A percentile compares a stretch with the other conserved stretches of the same genome.
Conservation (phyloP, 371 early-diverging fungal species). For the Mortierella sp. region DNA sequence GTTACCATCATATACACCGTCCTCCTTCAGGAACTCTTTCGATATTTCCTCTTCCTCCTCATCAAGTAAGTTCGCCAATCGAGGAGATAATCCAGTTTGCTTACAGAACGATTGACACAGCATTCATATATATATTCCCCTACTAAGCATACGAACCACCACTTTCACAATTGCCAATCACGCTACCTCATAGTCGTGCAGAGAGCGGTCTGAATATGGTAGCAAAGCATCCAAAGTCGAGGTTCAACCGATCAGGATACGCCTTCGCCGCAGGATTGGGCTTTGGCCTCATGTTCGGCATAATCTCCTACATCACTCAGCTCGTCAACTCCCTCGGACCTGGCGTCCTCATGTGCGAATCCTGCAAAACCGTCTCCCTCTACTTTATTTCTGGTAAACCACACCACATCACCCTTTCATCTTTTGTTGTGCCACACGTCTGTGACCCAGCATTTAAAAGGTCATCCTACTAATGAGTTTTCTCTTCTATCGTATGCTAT, state of each 20-base stretch:
- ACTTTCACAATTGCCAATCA: background rate
- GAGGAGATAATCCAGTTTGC: too few relatives aligned
- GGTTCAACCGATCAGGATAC: constrained; percentile 69
- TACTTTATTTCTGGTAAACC: constrained; percentile 75
- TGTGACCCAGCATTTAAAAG: too few relatives aligned
- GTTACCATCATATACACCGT: constrained; percentile 73
- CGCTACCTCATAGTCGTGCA: constrained; percentile 59
- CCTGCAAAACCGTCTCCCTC: constrained; percentile 70
- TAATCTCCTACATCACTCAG: constrained; percentile 75
- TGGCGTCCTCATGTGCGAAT: constrained; percentile 76
- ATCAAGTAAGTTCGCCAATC: constrained; percentile 62
- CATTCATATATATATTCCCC: too few relatives aligned
- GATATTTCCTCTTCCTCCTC: constrained; percentile 71
- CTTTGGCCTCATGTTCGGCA: constrained; percentile 76
- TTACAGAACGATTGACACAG: too few relatives aligned
- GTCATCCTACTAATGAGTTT: too few relatives aligned
- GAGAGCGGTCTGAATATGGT: constrained; percentile 71
- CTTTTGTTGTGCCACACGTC: too few relatives aligned
- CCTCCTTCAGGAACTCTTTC: constrained; percentile 75
- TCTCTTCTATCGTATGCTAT: too few relatives aligned
- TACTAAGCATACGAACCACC: background rate
- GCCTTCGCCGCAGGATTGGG: constrained; percentile 75
- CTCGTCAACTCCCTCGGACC: constrained; percentile 77
- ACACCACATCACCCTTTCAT: background rate
- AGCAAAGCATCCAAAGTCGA: constrained; percentile 68